Percentiles rank a stretch among this genome's conserved stretches.
Evolutionary conservation across 208 protist genomes (phyloP).

Genomic region (Leishmania tropica): DNA sequence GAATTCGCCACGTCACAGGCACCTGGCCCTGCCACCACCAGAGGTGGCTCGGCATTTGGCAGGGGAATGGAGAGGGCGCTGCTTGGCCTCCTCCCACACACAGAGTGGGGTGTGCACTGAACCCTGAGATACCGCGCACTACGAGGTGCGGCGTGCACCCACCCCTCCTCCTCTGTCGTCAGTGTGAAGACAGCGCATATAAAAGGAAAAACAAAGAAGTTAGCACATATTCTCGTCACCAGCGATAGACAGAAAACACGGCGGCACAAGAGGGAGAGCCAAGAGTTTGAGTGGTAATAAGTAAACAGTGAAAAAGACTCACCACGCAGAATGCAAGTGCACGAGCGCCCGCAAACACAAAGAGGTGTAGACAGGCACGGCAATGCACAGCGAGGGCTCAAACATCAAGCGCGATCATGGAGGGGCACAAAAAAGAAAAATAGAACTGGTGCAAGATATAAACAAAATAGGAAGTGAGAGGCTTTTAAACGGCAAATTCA

Average conservation of each 20-base stretch:
- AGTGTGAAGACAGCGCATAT: neutral
- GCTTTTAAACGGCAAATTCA: too few species aligned
- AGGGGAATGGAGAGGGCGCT: too few species aligned
- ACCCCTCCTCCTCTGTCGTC: neutral
- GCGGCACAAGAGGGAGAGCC: too few species aligned
- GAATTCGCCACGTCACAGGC: neutral
- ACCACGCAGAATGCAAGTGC: neutral
- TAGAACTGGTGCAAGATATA: too few species aligned
- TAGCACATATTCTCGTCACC: too few species aligned
- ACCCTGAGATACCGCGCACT: neutral
- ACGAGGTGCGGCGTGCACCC: neutral
- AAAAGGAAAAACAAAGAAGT: conserved; percentile 9
- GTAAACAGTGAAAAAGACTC: neutral
- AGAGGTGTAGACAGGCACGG: neutral
- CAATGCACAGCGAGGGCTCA: neutral
- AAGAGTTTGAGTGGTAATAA: neutral
- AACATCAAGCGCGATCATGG: neutral
- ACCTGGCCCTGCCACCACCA: neutral
- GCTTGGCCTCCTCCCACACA: neutral
- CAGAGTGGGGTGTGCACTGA: neutral
- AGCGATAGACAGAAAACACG: too few species aligned
- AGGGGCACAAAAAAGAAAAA: too few species aligned
- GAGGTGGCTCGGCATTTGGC: neutral
- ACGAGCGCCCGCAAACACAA: neutral
- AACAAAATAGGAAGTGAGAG: too few species aligned